These are phyloP conservation scores for Fusarium drepaniforme DNA, from an alignment of 2,329 filamentous ascomycete species.

Conservation along the genomic window DNA sequence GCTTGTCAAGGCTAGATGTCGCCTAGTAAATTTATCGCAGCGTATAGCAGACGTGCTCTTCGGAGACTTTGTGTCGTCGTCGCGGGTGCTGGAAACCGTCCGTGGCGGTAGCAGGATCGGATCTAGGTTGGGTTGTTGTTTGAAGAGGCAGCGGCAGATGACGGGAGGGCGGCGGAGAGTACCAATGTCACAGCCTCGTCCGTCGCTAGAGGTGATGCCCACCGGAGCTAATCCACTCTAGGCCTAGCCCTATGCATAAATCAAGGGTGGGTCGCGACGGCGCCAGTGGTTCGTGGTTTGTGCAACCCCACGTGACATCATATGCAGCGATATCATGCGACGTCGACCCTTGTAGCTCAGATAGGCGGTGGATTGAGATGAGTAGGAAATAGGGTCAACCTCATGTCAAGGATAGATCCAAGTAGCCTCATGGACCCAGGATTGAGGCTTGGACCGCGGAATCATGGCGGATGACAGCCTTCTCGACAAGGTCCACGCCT, in stretches of 20 bases:
- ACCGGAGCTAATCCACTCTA: constrained; percentile 26
- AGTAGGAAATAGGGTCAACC: constrained; percentile 14
- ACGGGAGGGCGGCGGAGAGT: constrained; percentile 29
- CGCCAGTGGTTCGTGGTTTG: constrained; percentile 21
- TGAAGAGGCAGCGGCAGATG: constrained; percentile 39
- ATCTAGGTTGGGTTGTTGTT: constrained; percentile 37
- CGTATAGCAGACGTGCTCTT: neutral
- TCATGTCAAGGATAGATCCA: neutral
- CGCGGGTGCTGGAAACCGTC: constrained; percentile 4
- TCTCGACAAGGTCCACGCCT: constrained; percentile 77
- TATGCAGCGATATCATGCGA: constrained; percentile 42
- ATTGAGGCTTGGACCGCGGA: constrained; percentile 35
- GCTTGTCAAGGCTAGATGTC: constrained; percentile 13
- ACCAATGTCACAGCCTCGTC: constrained; percentile 46
- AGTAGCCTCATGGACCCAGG: constrained; percentile 44
- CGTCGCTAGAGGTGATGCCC: constrained; percentile 42
- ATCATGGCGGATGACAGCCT: constrained; percentile 73
- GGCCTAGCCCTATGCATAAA: constrained; percentile 46
- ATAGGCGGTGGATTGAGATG: constrained; percentile 20
- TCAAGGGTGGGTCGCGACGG: constrained; percentile 7
- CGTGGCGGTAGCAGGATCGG: constrained; percentile 8
- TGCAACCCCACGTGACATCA: constrained; percentile 48
- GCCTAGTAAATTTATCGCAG: neutral
- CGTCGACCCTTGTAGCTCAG: constrained; percentile 13
- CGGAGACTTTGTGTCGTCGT: neutral